Evolutionary conservation across 2,329 filamentous ascomycete species (phyloP).

Genomic region (Pseudocercospora eumusae): DNA sequence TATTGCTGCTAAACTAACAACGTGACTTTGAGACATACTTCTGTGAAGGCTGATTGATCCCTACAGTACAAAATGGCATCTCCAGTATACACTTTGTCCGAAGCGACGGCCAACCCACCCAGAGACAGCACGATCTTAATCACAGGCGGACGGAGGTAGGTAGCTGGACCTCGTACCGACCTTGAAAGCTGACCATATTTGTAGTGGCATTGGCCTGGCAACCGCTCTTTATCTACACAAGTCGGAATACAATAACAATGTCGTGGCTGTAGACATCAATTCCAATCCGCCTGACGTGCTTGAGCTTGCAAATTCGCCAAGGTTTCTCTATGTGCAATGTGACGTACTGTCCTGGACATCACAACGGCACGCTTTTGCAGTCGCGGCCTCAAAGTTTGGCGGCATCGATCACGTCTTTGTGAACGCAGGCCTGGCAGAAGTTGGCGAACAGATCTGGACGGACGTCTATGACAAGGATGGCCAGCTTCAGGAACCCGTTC

Average conservation of each 20-base stretch:
- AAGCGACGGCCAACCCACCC: slow-evolving; percentile 31
- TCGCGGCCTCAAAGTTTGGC: slow-evolving; percentile 46
- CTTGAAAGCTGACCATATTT: neutral
- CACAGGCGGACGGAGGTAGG: slow-evolving; percentile 34
- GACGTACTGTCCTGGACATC: slow-evolving; percentile 51
- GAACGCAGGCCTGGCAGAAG: slow-evolving; percentile 53
- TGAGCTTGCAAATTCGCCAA: slow-evolving; percentile 35
- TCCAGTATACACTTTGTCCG: slow-evolving; percentile 32
- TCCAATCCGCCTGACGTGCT: slow-evolving; percentile 22
- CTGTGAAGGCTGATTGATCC: neutral
- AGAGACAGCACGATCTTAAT: slow-evolving; percentile 35
- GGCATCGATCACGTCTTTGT: slow-evolving; percentile 52
- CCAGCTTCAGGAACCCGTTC: slow-evolving; percentile 50
- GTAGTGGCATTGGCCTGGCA: slow-evolving; percentile 37
- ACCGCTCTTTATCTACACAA: slow-evolving; percentile 36
- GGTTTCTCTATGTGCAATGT: slow-evolving; percentile 41
- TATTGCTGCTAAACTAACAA: neutral
- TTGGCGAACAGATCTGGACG: slow-evolving; percentile 53
- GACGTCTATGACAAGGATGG: slow-evolving; percentile 47
- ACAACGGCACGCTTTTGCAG: slow-evolving; percentile 50
- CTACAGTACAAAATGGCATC: slow-evolving; percentile 30
- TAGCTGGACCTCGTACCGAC: neutral
- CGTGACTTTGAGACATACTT: neutral
- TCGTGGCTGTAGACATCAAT: slow-evolving; percentile 35
- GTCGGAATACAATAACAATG: slow-evolving; percentile 33